Percentiles rank a stretch among this genome's conserved stretches.
These are phyloP conservation scores for Metarhizium robertsii DNA, from an alignment of 2,329 filamentous ascomycete species.

Conservation along the genomic window DNA sequence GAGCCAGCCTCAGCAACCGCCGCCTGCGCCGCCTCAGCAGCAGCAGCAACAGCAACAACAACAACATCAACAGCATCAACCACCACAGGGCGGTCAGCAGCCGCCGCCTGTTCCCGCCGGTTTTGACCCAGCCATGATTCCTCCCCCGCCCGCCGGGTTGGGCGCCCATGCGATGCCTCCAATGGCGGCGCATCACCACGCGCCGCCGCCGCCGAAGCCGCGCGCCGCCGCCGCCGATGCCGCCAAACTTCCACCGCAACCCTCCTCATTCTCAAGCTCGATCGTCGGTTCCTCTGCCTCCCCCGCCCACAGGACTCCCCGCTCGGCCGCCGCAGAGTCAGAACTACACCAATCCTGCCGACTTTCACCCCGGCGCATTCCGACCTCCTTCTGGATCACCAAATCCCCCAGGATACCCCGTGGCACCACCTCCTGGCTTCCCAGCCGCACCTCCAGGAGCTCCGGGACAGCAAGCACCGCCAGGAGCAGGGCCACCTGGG, in stretches of 20 bases:
- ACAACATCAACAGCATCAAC: constrained; percentile 16
- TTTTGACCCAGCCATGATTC: constrained; percentile 26
- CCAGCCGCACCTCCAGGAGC: constrained; percentile 24
- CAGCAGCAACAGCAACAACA: constrained; percentile 12
- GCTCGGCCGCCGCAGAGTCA: constrained; percentile 39
- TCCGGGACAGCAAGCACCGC: constrained; percentile 16
- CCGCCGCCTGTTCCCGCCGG: constrained; percentile 16
- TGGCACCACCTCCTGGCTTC: constrained; percentile 31
- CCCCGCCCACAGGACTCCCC: constrained; percentile 40
- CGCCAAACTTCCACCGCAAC: constrained; percentile 3
- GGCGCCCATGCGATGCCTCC: constrained; percentile 27
- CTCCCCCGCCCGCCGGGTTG: constrained; percentile 26
- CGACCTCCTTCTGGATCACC: constrained; percentile 29
- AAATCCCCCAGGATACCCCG: constrained; percentile 28
- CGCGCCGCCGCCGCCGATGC: constrained; percentile 18
- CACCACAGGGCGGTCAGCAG: constrained; percentile 9
- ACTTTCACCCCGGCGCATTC: constrained; percentile 36
- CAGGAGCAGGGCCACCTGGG: constrained; percentile 28
- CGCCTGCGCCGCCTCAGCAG: constrained; percentile 27
- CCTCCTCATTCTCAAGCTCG: constrained; percentile 16
- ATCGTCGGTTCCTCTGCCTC: constrained; percentile 31
- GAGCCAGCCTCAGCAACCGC: constrained; percentile 5
- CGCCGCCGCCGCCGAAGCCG: constrained; percentile 16
- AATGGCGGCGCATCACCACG: constrained; percentile 23
- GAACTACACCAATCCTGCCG: constrained; percentile 36